Base-by-base conservation (phyloP, 176 grass and related monocot species). In the Oryza brachyantha region DNA sequence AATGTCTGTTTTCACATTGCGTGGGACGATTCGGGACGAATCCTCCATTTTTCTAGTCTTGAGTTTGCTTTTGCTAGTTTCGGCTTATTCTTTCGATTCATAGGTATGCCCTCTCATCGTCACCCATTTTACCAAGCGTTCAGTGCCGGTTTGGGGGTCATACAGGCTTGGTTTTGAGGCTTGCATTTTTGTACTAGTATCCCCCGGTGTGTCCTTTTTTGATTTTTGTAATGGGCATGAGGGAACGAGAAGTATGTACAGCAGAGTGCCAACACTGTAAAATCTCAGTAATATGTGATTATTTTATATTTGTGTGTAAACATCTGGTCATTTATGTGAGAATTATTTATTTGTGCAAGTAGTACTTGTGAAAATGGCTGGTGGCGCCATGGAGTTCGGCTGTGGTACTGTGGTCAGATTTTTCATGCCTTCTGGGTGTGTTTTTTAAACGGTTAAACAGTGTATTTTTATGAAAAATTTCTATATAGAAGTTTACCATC, bases 111-210 rank as follows among this genome's bases (percentile, higher is more conserved):
- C 52, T 74, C 66, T 61, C 67, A 60, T 16, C 59, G n/a, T 73
- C n/a, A 68, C 27, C 12, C 69, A 70, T 48, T 80, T 54, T 82
- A 41, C 72, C 68, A 66, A 57, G 40, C 63, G 10, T 22, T 68
- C 67, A 73, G 14, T 79, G 39, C 80, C 83, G 70, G 69, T 74
- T 76, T 40, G 54, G 70, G 85, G 80, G 86, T 54, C 75, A 75
- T 67, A 84, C 52, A 81, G 73, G 42, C 72, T 87, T 93, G 67
- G 72, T 90, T 84, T 25, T 34, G 84, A 90, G 87, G 84, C 87
- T 90, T 87, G 70, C 70, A 68, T 81, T 84, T 74, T 79, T 88
- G 64, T 71, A 45, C 58, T 60, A 74, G 68, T 58, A 57, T 42
- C 26, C 61, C 52, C 64, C 77, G 40, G 28, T 82, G 17, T 78